Evolutionary conservation across 108 stramenopile genomes (phyloP), one percentile per base, ranked within the genome.

Genomic region (Cylindrotheca closterium): DNA sequence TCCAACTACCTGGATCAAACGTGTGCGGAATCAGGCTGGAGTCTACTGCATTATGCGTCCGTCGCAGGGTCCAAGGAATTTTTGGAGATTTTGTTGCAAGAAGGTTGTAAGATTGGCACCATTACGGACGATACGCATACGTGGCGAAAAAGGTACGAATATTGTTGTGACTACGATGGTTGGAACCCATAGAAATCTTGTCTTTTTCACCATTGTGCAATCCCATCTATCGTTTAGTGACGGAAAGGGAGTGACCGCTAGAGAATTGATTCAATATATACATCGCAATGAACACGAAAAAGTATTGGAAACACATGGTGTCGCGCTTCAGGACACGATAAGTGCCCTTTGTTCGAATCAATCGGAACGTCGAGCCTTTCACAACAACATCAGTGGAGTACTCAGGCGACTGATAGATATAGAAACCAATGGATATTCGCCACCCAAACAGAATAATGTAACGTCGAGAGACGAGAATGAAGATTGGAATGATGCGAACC

Each of bases 1-100:
- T 4, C 58, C 0, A 51, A 47, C 10, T 73, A 62, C 49, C 34
- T 87, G 47, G 75, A 87, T 65, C 32, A 45, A 24, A 63, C 70
- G 3, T 92, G 91, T 58, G 29, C 65, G n/a, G 91, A 92, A 48
- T 88, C 80, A 26, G 92, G 92, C 15, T 93, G 82, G 83, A 71
- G 83, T 27, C 79, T 86, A n/a, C 55, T 89, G 30, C 87, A 89
- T 74, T 93, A 93, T 68, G 88, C 92, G 4, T 71, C 68, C 12
- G 70, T 82, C 21, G 78, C 81, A 0, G 88, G 88, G 30, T 82
- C 82, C n/a, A 55, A 51, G 31, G 70, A 70, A 25, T 68, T 77
- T 22, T 30, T 93, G 55, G 88, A 93, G 67, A 22, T 77, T n/a
- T 55, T 93, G 55, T 51, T 93, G 59, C 50, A 42, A 52, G 56